Evolutionary conservation across 73 alveolate species (phyloP).

Genomic region (Paramecium sonneborni): DNA sequence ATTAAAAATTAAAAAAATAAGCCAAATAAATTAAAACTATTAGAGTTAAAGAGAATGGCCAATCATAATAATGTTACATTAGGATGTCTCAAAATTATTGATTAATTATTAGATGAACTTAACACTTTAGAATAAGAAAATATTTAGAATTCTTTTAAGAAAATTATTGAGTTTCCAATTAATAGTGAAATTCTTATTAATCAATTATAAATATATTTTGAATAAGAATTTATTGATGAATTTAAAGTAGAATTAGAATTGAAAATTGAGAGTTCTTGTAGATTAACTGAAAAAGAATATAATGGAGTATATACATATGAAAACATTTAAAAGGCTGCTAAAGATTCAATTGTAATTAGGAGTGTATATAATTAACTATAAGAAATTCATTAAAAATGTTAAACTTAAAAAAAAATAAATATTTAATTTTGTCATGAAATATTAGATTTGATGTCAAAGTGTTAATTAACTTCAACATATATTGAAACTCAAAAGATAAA

Average conservation of each 20-base stretch:
- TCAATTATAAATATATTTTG: neutral
- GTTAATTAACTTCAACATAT: neutral
- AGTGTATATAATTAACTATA: neutral
- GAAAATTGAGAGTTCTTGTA: neutral
- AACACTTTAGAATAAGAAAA: neutral
- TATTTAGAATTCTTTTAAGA: neutral
- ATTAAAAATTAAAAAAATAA: neutral
- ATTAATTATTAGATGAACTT: neutral
- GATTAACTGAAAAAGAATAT: neutral
- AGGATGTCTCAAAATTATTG: neutral
- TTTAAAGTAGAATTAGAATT: neutral
- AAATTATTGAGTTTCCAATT: constrained; percentile 9
- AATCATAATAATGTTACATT: neutral
- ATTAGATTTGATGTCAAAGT: neutral
- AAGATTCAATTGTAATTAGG: neutral
- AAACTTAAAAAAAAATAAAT: neutral
- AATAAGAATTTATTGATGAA: neutral
- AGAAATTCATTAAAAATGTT: neutral
- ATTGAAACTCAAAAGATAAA: neutral
- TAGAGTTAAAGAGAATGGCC: neutral
- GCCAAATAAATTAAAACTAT: neutral
- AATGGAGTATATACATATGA: neutral
- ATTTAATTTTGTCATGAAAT: neutral
- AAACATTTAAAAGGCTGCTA: constrained; percentile 27
- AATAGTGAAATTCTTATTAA: neutral